Percentiles rank a stretch among this genome's conserved stretches.
Conservation (phyloP, 179 eudicot species). For the Beta macrorhiza region DNA sequence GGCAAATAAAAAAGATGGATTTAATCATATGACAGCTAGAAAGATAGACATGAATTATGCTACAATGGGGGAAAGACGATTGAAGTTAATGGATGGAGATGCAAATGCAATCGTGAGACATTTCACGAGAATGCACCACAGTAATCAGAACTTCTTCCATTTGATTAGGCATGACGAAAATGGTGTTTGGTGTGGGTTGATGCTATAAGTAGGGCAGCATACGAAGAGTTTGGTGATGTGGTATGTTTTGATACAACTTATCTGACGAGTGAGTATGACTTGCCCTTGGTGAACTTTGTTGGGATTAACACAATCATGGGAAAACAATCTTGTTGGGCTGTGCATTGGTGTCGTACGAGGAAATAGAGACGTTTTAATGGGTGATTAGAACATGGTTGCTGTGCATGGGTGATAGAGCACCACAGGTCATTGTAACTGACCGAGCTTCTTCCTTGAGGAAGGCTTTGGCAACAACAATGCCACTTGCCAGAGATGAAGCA, state of each 20-base stretch:
- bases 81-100: constrained; percentile 8
- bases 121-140: not conserved
- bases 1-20: constrained; percentile 2
- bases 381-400: constrained; percentile 28
- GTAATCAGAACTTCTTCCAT: not conserved
- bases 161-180: constrained; percentile 19
- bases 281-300: constrained; percentile 2
- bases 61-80: not conserved
- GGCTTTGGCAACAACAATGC: constrained; percentile 23
- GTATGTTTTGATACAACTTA: constrained; percentile 38
- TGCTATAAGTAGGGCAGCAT: constrained; percentile 34
- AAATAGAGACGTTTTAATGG: constrained; percentile 30
- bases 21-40: not conserved
- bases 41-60: not conserved
- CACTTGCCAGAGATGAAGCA: constrained; percentile 22
- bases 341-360: constrained; percentile 28
- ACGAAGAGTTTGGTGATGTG: constrained; percentile 38
- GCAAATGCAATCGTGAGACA: not conserved
- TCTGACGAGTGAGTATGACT: constrained; percentile 19
- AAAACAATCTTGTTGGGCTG: constrained; percentile 33
- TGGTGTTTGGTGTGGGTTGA: constrained; percentile 37
- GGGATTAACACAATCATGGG: constrained; percentile 29
- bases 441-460: not conserved
- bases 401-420: constrained; percentile 29
- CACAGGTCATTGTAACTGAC: constrained; percentile 32